Evolutionary conservation across 441 rosid genomes (phyloP).

Genomic region (Populus hybrid): DNA sequence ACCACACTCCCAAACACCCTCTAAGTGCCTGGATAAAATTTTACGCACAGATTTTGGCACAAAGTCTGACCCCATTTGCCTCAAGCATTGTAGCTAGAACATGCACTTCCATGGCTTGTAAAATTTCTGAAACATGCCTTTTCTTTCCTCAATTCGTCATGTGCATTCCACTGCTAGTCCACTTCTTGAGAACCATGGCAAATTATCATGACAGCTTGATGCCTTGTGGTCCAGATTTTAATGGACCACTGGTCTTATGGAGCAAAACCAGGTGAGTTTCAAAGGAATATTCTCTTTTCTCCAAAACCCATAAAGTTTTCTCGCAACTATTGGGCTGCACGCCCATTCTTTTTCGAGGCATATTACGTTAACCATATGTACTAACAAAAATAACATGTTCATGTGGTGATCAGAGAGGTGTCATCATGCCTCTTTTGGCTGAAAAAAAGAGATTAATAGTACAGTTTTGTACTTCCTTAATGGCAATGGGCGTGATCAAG

Average conservation of each 20-base stretch:
- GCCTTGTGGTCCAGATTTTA: conserved; percentile 5
- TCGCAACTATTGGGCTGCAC: neutral
- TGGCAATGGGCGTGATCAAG: neutral
- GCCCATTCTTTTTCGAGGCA: neutral
- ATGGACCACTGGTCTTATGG: neutral
- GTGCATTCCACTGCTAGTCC: conserved; percentile 1
- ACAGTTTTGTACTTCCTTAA: neutral
- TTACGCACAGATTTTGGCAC: neutral
- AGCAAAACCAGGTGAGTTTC: neutral
- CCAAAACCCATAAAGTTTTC: neutral
- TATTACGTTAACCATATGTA: neutral
- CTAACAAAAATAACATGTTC: neutral
- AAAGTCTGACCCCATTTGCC: neutral
- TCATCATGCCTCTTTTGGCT: neutral
- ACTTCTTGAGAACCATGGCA: neutral
- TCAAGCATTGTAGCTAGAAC: neutral
- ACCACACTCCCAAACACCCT: too few relatives aligned
- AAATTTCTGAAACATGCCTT: neutral
- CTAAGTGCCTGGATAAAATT: neutral
- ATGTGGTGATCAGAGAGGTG: neutral
- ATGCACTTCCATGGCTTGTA: neutral
- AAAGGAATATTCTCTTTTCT: neutral
- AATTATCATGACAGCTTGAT: conserved; percentile 2
- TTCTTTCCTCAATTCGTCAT: neutral
- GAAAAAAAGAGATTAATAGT: neutral